phyloP scores from a whole-genome alignment of 2,329 filamentous ascomycete species.

The Rhytidhysteron rufulum region DNA sequence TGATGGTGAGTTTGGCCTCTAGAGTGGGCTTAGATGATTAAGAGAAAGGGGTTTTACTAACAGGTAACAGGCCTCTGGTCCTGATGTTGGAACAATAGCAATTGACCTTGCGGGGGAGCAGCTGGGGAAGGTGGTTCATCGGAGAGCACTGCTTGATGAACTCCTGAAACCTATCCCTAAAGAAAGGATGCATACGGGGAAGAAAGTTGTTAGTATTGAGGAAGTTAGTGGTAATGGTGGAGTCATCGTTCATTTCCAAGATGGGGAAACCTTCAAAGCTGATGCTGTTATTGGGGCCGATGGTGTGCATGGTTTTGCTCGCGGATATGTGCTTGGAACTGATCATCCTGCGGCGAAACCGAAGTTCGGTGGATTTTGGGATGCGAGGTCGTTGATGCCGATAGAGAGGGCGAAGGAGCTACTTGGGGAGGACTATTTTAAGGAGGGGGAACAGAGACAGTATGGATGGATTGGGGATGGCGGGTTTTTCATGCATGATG shows the following conservation, averaged over 20 bases:
- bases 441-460: conserved; percentile 6
- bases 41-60: neutral
- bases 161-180: conserved; percentile 7
- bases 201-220: conserved; percentile 5
- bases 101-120: conserved; percentile 9
- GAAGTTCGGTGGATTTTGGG: conserved; percentile 8
- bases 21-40: neutral
- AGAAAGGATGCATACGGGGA: conserved; percentile 5
- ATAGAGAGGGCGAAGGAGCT: conserved; percentile 9
- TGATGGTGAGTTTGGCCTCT: conserved; percentile 7
- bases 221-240: neutral
- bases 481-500: conserved; percentile 14
- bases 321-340: conserved; percentile 9
- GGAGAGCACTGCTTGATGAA: conserved; percentile 9
- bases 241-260: conserved; percentile 40
- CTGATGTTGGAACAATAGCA: conserved; percentile 1
- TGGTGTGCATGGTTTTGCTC: conserved; percentile 10
- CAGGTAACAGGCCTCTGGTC: conserved; percentile 4
- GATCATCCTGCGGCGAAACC: conserved; percentile 8
- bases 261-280: conserved; percentile 29
- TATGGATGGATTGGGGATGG: conserved; percentile 13
- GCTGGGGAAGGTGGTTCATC: conserved; percentile 10
- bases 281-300: conserved; percentile 30
- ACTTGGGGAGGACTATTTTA: conserved; percentile 1
- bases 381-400: conserved; percentile 8